Percentiles rank a stretch among this genome's conserved stretches.
These are phyloP conservation scores for Cenococcum geophilum DNA, from an alignment of 495 filamentous ascomycete species.

Conservation along the genomic window DNA sequence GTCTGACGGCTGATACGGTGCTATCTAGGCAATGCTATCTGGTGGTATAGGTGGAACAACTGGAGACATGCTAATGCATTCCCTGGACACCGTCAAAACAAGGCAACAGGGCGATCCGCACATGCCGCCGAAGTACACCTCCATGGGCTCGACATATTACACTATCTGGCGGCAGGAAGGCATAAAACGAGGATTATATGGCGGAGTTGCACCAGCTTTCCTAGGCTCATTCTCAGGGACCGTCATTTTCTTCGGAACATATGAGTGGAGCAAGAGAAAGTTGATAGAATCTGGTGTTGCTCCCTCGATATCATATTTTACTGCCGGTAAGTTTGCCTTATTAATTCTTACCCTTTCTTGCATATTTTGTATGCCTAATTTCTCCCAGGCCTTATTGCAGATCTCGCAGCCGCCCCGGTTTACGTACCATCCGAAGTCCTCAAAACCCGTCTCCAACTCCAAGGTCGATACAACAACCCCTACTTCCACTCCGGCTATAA, in stretches of 20 bases:
- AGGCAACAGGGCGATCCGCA: conserved; percentile 93
- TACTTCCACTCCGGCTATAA: conserved; percentile 90
- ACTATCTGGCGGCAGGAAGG: conserved; percentile 93
- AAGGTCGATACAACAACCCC: conserved; percentile 92
- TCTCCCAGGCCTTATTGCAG: conserved; percentile 70
- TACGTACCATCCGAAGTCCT: conserved; percentile 96
- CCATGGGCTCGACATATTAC: conserved; percentile 78
- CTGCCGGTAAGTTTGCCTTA: conserved; percentile 53
- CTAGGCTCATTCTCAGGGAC: conserved; percentile 92
- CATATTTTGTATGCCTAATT: neutral
- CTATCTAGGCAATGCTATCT: conserved; percentile 78
- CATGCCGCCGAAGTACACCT: conserved; percentile 83
- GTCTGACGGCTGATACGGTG: neutral
- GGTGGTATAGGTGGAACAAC: conserved; percentile 85
- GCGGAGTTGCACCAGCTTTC: conserved; percentile 82
- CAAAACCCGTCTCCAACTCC: conserved; percentile 90
- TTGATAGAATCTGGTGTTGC: conserved; percentile 79
- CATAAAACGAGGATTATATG: conserved; percentile 79
- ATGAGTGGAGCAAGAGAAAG: conserved; percentile 87
- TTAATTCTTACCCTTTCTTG: neutral
- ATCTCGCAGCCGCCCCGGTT: conserved; percentile 81
- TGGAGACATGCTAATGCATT: conserved; percentile 98
- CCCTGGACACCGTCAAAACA: conserved; percentile 98
- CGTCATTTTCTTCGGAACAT: conserved; percentile 89
- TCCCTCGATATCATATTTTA: conserved; percentile 73